Conservation (phyloP, 169 alveolate species). For the Cryptosporidium ryanae region DNA sequence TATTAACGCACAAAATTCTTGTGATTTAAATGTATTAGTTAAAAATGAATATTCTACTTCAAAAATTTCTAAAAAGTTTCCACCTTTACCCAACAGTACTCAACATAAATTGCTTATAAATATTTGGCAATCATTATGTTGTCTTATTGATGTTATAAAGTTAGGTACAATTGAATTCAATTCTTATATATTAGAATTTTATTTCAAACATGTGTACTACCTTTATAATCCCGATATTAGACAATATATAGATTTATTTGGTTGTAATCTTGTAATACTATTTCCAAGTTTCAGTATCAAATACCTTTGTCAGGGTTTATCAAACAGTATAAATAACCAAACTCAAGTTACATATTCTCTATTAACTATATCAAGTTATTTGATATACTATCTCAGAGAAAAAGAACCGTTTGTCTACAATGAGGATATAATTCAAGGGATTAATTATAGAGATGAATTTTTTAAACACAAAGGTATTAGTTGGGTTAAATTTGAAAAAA, state of each 20-base stretch:
- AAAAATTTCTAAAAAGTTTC: constrained; percentile 22
- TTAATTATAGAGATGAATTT: constrained; percentile 38
- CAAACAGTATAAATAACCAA: constrained; percentile 19
- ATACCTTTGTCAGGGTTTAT: constrained; percentile 1
- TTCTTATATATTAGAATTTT: constrained; percentile 17
- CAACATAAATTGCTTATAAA: constrained; percentile 76
- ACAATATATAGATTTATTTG: constrained; percentile 64
- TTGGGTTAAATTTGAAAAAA: constrained; percentile 15
- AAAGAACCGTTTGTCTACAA: constrained; percentile 4
- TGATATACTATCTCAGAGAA: constrained; percentile 25
- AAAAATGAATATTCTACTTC: constrained; percentile 1
- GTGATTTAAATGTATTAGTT: neutral
- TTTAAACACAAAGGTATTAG: constrained; percentile 3
- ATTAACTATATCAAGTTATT: constrained; percentile 49
- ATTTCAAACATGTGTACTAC: constrained; percentile 18
- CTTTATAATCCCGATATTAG: constrained; percentile 60
- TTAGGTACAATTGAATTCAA: neutral
- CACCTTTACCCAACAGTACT: constrained; percentile 79
- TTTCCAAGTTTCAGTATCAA: constrained; percentile 37
- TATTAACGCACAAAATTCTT: neutral
- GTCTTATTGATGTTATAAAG: constrained; percentile 67
- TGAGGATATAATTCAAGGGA: constrained; percentile 9
- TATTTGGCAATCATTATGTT: constrained; percentile 77
- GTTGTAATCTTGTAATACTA: constrained; percentile 24
- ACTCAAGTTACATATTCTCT: constrained; percentile 40